Conservation (phyloP, 345 rosid genomes). For the Pseudoturritis turrita region DNA sequence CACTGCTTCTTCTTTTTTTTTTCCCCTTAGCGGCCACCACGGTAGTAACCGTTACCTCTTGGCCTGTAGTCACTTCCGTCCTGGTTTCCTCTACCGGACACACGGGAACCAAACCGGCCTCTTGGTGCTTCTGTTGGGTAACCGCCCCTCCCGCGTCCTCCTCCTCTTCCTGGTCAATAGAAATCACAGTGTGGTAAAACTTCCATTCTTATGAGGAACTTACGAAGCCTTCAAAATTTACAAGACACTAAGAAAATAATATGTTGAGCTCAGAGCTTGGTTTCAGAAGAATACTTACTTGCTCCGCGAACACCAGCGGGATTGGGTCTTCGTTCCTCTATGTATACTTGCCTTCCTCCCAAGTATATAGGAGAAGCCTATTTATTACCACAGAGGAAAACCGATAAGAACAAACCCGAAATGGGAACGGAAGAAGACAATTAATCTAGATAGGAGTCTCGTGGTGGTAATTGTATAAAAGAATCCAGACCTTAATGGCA, state of each 20-base stretch:
- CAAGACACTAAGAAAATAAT: neutral
- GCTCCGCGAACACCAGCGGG: constrained; percentile 74
- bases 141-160: constrained; percentile 79
- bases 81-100: constrained; percentile 69
- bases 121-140: constrained; percentile 66
- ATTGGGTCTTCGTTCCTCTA: constrained; percentile 96
- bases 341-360: constrained; percentile 82
- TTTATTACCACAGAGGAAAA: constrained; percentile 8
- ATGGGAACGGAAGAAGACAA: neutral
- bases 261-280: neutral
- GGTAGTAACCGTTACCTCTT: constrained; percentile 70
- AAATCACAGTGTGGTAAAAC: neutral
- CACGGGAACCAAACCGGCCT: constrained; percentile 57
- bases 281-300: constrained; percentile 44
- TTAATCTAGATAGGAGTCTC: neutral
- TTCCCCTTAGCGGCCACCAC: constrained; percentile 41
- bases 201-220: neutral
- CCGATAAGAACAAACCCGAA: neutral
- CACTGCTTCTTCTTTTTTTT: neutral
- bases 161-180: constrained; percentile 28
- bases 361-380: constrained; percentile 92
- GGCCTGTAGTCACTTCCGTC: constrained; percentile 64
- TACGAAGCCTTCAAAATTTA: no score
- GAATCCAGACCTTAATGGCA: constrained; percentile 70
- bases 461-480: neutral